Base-by-base conservation (phyloP, 208 protist genomes). In the Wallacemonas sp. region DNA sequence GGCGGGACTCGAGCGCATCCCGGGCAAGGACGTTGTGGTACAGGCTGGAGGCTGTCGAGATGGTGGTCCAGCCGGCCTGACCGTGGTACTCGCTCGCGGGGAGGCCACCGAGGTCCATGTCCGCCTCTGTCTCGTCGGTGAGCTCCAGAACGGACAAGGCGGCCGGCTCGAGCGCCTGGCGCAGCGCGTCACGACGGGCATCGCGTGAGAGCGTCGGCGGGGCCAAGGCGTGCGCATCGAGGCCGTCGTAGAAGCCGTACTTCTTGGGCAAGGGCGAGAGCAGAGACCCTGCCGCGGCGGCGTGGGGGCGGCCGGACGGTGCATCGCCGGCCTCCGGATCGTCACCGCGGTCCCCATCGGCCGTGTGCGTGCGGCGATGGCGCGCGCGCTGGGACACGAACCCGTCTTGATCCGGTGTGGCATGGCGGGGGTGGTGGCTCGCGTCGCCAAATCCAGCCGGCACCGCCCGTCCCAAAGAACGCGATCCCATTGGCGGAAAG, bases 71-170 rank as follows among this genome's bases (percentile, higher is more conserved):
- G 7, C 78, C 82, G 0, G 66, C 70, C 42, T 86, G 69, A 12
- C 82, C 86, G 75, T 95, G 90, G 65, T 81, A 96, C 61, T 91
- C 85, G 61, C 75, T 79, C 20, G 57, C 75, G 10, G 85, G 81
- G 39, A 92, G 55, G 0, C 87, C 90, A 25, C 77, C 75, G 28
- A 91, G 45, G 45, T 96, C 85, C 45, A 96, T 88, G 70, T 96
- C 86, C 18, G 57, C 57, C 72, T 96, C 87, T 1, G 85, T 83
- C 48, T 83, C 90, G 10, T 91, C 83, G 0, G 82, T 93, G 48
- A 95, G 86, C 57, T 95, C 86, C 20, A 95, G 79, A 10, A 80
- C 72, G 1, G 86, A 90, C 11, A 72, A 75, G 20, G 87, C 86
- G 8, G 85, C 57, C 25, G 65, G 55, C 50, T 93, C 85, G 5